Conservation (phyloP, 176 grass and related monocot species). For the Lolium rigidum region DNA sequence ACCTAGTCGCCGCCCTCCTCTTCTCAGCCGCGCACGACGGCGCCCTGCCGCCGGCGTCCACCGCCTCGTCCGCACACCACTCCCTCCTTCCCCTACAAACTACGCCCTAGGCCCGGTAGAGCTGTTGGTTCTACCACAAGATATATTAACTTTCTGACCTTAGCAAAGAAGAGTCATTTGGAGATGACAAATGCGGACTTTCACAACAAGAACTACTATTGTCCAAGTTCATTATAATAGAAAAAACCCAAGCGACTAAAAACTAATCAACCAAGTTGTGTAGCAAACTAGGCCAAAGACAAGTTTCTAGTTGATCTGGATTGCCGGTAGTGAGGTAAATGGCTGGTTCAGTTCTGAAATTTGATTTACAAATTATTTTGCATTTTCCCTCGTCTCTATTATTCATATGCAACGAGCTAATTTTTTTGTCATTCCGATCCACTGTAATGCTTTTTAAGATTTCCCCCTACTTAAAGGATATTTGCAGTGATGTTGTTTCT, state of each 20-base stretch:
- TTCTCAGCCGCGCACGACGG: too few relatives aligned
- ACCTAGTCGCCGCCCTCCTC: too few relatives aligned
- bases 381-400: too few relatives aligned
- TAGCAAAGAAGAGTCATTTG: not conserved
- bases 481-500: not conserved
- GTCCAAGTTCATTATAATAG: not conserved
- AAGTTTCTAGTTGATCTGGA: not conserved
- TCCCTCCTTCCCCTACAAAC: too few relatives aligned
- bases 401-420: not conserved
- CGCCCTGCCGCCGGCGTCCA: too few relatives aligned
- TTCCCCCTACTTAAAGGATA: constrained; percentile 13
- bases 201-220: not conserved
- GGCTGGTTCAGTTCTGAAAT: not conserved
- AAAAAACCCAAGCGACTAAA: too few relatives aligned
- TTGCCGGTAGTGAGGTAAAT: not conserved
- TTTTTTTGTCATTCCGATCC: not conserved
- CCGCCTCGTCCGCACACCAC: too few relatives aligned
- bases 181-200: not conserved
- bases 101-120: too few relatives aligned
- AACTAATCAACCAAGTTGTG: not conserved
- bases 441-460: not conserved
- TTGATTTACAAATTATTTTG: not conserved
- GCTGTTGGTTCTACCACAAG: too few relatives aligned
- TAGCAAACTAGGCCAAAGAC: not conserved
- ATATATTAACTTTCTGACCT: not conserved